Base-by-base conservation (phyloP, 495 filamentous ascomycete species). In the Daldinia loculata region DNA sequence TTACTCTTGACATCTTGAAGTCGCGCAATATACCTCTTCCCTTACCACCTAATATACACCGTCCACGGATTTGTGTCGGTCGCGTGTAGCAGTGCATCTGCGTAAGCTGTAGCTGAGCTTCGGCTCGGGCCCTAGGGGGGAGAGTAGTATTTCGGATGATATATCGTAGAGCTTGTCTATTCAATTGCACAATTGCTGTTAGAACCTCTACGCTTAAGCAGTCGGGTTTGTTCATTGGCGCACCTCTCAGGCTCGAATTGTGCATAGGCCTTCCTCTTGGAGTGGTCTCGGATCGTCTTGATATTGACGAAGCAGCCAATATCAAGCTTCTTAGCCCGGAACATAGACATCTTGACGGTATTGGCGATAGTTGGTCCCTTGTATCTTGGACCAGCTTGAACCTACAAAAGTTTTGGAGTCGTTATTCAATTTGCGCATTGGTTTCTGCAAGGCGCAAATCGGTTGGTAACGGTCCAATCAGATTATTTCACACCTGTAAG, bases 51-150 rank as follows among this genome's bases (percentile, higher is more conserved):
- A 92, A 86, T 38, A 97, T 89, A 82, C 96, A 98, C 59, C 95
- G 85, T 79, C 97, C 98, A 79, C 89, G 89, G 77, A 99, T 94
- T 83, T 97, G 93, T 56, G 95, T 98, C 27, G 91, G 87, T 52
- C 93, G 87, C 14, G 96, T 98, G 80, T 97, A 97, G 84, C 86
- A 85, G 81, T 97, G 92, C 96, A 98, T 98, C 80, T 94, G 89
- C 9, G 92, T 89, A 56, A 99, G 87, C 80, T 98, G 89, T 29
- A 99, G 85, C 83, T 98, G 94, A 41, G 96, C 95, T 77, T 93
- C 91, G 60, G 92, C 93, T 69, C 95, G 89, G 26, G 89, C 89
- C 69, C 94, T 89, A 55, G 87, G 83, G 6, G 94, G 90, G 19
- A 99, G 90, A 9, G 87, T 89, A 27, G 94, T 95, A 80, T 99